Evolutionary conservation across 2,329 filamentous ascomycete species (phyloP).

Genomic region (Thermomyces lanuginosus): DNA sequence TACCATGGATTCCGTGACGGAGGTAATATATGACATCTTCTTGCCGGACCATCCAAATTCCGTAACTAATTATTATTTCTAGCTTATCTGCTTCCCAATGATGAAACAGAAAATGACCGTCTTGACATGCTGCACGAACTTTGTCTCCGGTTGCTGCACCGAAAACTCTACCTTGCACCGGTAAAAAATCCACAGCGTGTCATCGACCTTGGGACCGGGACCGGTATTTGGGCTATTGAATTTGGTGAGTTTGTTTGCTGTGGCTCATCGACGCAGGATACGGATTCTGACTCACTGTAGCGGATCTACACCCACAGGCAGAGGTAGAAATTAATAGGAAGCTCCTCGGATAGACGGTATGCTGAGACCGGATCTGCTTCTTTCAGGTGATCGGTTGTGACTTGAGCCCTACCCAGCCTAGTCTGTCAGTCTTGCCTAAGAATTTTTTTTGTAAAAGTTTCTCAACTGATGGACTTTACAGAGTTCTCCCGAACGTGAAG

Average conservation of each 20-base stretch:
- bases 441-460: no score
- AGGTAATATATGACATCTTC: no score
- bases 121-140: conserved; percentile 36
- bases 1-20: conserved; percentile 32
- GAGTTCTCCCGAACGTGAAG: conserved; percentile 16
- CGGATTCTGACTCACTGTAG: conserved; percentile 7
- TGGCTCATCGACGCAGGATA: not conserved
- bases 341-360: no score
- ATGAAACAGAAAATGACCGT: conserved; percentile 39
- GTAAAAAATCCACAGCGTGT: conserved; percentile 5
- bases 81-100: conserved; percentile 35
- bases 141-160: not conserved
- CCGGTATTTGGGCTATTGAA: conserved; percentile 7
- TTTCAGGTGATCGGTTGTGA: conserved; percentile 34
- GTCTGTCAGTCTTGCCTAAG: conserved; percentile 11
- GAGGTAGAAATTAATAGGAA: no score
- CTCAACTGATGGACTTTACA: not conserved
- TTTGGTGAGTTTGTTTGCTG: not conserved
- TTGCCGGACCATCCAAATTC: no score
- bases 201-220: conserved; percentile 7
- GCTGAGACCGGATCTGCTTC: no score
- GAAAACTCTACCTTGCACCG: conserved; percentile 3
- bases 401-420: conserved; percentile 34
- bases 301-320: conserved; percentile 22
- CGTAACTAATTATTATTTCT: no score